Evolutionary conservation across 2,329 filamentous ascomycete species (phyloP), one percentile per base, ranked within the genome.

Genomic region (Arthrobotrys pseudoclavata): DNA sequence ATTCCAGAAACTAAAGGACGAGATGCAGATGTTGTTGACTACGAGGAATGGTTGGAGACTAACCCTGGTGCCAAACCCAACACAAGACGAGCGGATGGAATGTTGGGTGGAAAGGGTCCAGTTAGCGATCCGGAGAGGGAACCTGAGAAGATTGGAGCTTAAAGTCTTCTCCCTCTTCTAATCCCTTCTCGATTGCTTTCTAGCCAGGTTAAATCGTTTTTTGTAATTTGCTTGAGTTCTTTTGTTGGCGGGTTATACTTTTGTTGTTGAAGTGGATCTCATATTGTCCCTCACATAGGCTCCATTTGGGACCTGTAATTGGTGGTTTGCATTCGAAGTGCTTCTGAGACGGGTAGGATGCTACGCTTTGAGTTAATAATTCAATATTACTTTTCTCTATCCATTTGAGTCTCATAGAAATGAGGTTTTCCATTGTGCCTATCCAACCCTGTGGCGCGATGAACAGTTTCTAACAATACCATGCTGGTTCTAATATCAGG

Each of bases 1-100:
- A 74, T 82, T n/a, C 81, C 81, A 1, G 81, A 82, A 74, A 81
- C 80, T 5, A 81, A 79, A 55, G 79, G 79, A 22, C 71, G 78
- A 15, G 79, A 80, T 69, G 80, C 79, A 4, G 80, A 81, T 77
- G 79, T 79, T 45, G 62, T 81, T 18, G 79, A 81, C 74, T 81
- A 79, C 37, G 69, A 80, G 13, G 80, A 80, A 45, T 79, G 72
- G 66, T 60, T 78, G 26, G 79, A 72, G 53, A 68, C 34, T 62
- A 78, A 78, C 18, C 75, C 75, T 20, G 72, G 60, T 6, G 72
- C 72, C 5, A 18, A 31, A 13, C 4, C 60, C 9, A 55, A 69
- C 10, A 10, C 57, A 0, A 31, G 66, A 31, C 52, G 72, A 29
- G 72, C 50, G 2, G 72, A 66, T 3, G 72, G 72, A 53, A 69